phyloP scores from a whole-genome alignment of 179 eudicot species.

The Amaranthus tricolor region DNA sequence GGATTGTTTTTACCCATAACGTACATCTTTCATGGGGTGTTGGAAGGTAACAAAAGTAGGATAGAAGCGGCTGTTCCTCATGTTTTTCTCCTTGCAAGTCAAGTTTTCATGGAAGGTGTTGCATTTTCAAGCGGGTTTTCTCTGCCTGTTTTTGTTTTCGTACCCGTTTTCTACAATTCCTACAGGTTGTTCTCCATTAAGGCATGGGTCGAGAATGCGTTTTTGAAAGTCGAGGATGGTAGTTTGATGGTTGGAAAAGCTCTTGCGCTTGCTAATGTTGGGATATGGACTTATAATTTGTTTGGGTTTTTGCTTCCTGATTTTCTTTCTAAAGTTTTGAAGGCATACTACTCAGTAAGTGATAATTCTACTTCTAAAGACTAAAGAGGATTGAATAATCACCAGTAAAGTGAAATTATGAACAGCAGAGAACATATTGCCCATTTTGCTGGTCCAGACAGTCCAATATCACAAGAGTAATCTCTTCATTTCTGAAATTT shows the following conservation, averaged over 20 bases:
- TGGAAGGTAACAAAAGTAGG: slow-evolving; percentile 59
- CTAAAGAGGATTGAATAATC: slow-evolving; percentile 24
- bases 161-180: slow-evolving; percentile 67
- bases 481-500: too few relatives aligned
- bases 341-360: slow-evolving; percentile 44
- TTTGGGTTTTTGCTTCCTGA: slow-evolving; percentile 87
- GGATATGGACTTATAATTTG: slow-evolving; percentile 68
- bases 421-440: too few relatives aligned
- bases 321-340: slow-evolving; percentile 65
- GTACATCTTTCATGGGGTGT: slow-evolving; percentile 55
- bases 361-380: background rate
- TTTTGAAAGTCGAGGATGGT: slow-evolving; percentile 31
- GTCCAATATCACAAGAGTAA: too few relatives aligned
- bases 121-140: slow-evolving; percentile 47
- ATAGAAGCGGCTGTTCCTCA: slow-evolving; percentile 71
- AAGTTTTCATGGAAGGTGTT: slow-evolving; percentile 77
- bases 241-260: slow-evolving; percentile 50
- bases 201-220: slow-evolving; percentile 60
- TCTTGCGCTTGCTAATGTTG: slow-evolving; percentile 57
- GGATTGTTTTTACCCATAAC: slow-evolving; percentile 68
- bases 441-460: too few relatives aligned
- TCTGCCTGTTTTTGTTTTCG: slow-evolving; percentile 56
- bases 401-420: too few relatives aligned
- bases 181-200: slow-evolving; percentile 38
- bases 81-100: slow-evolving; percentile 66